These are phyloP conservation scores for Volvariella surrecta DNA, from an alignment of 1,284 basidiomycete genomes.

Conservation along the genomic window DNA sequence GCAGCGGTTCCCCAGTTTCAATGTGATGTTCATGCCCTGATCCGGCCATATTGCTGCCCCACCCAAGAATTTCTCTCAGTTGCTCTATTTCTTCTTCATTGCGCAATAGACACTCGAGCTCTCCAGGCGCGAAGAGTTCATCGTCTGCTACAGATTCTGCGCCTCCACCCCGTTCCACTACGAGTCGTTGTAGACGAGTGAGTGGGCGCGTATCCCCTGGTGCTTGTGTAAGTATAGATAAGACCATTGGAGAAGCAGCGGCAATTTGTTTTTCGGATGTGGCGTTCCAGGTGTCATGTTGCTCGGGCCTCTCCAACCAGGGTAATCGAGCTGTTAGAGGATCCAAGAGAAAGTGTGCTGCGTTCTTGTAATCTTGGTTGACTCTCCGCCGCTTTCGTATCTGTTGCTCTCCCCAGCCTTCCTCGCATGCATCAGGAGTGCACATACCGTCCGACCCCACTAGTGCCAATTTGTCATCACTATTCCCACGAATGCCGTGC, in stretches of 20 bases:
- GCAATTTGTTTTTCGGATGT: neutral
- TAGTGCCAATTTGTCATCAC: conserved; percentile 3
- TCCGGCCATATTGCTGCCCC: conserved; percentile 17
- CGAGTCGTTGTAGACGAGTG: conserved; percentile 55
- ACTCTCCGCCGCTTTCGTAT: conserved; percentile 30
- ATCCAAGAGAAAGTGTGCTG: conserved; percentile 46
- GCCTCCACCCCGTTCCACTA: conserved; percentile 39
- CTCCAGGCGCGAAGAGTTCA: conserved; percentile 46
- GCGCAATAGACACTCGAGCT: conserved; percentile 41
- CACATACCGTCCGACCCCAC: neutral
- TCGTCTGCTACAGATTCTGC: conserved; percentile 37
- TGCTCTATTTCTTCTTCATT: conserved; percentile 30
- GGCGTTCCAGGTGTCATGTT: neutral
- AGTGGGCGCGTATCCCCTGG: conserved; percentile 21
- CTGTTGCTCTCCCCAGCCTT: conserved; percentile 6
- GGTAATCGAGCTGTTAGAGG: conserved; percentile 29
- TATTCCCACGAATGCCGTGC: conserved; percentile 9
- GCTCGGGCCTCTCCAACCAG: conserved; percentile 5
- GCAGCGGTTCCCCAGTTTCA: conserved; percentile 1
- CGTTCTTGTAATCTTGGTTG: conserved; percentile 28
- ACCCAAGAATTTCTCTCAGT: conserved; percentile 24
- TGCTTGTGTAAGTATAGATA: conserved; percentile 5
- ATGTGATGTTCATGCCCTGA: neutral
- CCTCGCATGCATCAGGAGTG: neutral
- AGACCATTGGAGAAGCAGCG: neutral